Evolutionary conservation across 441 rosid genomes (phyloP).

Genomic region (Omphalea diandra): DNA sequence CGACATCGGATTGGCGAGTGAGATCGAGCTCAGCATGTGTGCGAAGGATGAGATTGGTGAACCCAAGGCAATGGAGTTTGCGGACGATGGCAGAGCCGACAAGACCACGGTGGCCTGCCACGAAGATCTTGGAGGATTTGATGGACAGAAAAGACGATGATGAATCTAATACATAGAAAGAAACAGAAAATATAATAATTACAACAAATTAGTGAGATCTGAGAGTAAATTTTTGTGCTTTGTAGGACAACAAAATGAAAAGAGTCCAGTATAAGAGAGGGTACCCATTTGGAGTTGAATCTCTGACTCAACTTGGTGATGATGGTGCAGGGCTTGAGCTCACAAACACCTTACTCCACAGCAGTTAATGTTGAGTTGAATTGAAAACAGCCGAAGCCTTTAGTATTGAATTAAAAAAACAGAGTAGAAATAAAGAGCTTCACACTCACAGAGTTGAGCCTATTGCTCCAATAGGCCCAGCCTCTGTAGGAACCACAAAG

Average conservation of each 20-base stretch:
- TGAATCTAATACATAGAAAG: constrained; percentile 26
- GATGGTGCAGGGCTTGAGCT: not conserved
- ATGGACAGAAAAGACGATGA: constrained; percentile 44
- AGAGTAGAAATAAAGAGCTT: not conserved
- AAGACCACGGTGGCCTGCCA: constrained; percentile 87
- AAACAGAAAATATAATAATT: not conserved
- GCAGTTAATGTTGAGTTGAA: not conserved
- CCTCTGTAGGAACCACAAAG: not conserved
- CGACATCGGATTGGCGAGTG: constrained; percentile 68
- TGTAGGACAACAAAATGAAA: not conserved
- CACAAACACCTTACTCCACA: not conserved
- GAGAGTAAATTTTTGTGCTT: not conserved
- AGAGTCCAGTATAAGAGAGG: not conserved
- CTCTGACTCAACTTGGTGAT: not conserved
- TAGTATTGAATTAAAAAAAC: too few species aligned
- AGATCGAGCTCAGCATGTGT: constrained; percentile 78
- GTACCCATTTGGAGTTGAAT: constrained; percentile 16
- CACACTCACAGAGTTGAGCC: not conserved
- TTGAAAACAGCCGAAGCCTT: too few species aligned
- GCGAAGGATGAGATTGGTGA: constrained; percentile 58
- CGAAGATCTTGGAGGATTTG: constrained; percentile 73
- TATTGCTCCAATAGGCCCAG: not conserved
- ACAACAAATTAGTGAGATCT: constrained; percentile 5
- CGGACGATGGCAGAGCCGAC: constrained; percentile 88
- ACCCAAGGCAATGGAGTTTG: constrained; percentile 52